phyloP scores from a whole-genome alignment of 768 basidiomycete genomes.

The Suillus subluteus region DNA sequence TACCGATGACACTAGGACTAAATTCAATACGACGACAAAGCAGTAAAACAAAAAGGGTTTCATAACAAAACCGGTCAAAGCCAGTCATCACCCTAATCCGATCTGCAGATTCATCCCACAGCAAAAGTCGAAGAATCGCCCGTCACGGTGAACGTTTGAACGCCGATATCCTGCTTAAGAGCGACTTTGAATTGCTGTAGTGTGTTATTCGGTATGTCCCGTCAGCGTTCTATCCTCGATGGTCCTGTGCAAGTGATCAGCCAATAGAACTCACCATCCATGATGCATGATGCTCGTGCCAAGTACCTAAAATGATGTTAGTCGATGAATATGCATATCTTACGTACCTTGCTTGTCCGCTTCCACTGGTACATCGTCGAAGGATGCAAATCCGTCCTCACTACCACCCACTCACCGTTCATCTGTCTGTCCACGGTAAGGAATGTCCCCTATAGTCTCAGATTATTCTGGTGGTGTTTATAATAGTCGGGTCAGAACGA shows the following conservation, averaged over 20 bases:
- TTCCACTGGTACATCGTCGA: slow-evolving; percentile 72
- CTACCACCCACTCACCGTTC: slow-evolving; percentile 53
- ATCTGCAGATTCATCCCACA: slow-evolving; percentile 33
- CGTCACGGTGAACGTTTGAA: slow-evolving; percentile 42
- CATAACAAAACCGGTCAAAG: not conserved
- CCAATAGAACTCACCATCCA: slow-evolving; percentile 48
- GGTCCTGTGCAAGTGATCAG: slow-evolving; percentile 45
- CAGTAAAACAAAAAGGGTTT: not conserved
- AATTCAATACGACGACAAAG: not conserved
- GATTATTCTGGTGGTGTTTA: slow-evolving; percentile 60
- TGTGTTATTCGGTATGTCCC: slow-evolving; percentile 75
- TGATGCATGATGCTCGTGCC: slow-evolving; percentile 48
- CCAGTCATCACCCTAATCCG: not conserved
- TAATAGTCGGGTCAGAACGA: not conserved
- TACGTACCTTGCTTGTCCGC: slow-evolving; percentile 54
- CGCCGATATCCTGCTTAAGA: slow-evolving; percentile 61
- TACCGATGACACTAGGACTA: not conserved
- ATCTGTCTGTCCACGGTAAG: slow-evolving; percentile 62
- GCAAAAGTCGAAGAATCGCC: slow-evolving; percentile 67
- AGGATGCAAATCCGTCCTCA: slow-evolving; percentile 78
- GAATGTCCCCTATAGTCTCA: slow-evolving; percentile 74
- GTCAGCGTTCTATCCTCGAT: slow-evolving; percentile 67
- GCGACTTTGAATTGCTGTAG: slow-evolving; percentile 73
- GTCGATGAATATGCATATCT: slow-evolving; percentile 5
- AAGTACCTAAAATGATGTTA: slow-evolving; percentile 43